A percentile compares a stretch with the other conserved stretches of the same genome.
phyloP scores from a whole-genome alignment of 345 rosid species.

The Rubroshorea leprosula region DNA sequence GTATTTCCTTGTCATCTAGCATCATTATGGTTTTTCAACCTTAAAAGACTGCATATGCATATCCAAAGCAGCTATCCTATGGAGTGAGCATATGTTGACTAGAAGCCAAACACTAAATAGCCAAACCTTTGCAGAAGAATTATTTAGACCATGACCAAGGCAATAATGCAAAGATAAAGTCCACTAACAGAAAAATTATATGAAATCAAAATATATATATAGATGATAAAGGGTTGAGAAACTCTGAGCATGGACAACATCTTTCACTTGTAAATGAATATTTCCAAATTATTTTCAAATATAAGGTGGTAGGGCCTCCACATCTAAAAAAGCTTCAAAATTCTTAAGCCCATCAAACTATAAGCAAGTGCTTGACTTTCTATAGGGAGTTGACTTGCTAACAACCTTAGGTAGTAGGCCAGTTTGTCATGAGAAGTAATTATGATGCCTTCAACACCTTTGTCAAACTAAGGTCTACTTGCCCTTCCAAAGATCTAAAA shows the following conservation, averaged over 20 bases:
- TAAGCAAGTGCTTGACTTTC: constrained; percentile 42
- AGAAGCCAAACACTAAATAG: too few relatives aligned
- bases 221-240: background rate
- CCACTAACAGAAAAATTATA: too few relatives aligned
- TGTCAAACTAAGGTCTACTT: constrained; percentile 99
- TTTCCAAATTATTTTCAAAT: background rate
- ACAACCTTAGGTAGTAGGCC: constrained; percentile 79
- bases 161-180: too few relatives aligned
- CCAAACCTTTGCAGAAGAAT: too few relatives aligned
- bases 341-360: background rate
- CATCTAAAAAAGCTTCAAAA: background rate
- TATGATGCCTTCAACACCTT: constrained; percentile 96
- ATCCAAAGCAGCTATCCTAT: background rate
- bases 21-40: background rate
- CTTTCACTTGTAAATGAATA: background rate
- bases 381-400: constrained; percentile 95
- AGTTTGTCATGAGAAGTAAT: constrained; percentile 95
- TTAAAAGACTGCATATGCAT: background rate
- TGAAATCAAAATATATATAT: background rate
- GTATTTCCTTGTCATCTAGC: background rate
- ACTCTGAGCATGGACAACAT: background rate
- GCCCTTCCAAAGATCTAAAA: constrained; percentile 96
- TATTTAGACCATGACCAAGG: too few relatives aligned
- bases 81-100: background rate
- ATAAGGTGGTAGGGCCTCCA: background rate